Evolutionary conservation across 805 yeast genomes (phyloP).

Genomic region (Metschnikowia henanensis): DNA sequence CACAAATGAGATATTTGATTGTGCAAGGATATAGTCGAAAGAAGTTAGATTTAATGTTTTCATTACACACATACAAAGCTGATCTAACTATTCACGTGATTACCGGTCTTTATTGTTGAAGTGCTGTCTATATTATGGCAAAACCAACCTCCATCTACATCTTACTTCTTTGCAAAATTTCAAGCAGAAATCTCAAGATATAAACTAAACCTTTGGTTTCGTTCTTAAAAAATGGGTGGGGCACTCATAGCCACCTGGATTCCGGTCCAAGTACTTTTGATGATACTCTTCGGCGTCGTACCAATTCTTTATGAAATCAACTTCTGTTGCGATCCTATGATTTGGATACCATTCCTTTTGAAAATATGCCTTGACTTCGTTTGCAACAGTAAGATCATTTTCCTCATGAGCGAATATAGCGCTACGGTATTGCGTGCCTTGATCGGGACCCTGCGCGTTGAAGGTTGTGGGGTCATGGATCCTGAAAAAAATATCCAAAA

Average conservation of each 20-base stretch:
- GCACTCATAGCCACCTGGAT: conserved; percentile 88
- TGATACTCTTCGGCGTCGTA: conserved; percentile 97
- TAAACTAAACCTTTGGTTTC: conserved; percentile 42
- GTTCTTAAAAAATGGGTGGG: conserved; percentile 84
- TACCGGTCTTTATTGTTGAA: too few species aligned
- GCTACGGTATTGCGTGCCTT: conserved; percentile 88
- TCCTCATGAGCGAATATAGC: conserved; percentile 69
- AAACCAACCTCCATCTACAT: too few species aligned
- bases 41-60: too few species aligned
- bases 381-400: conserved; percentile 47
- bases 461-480: conserved; percentile 93
- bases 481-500: conserved; percentile 81
- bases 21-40: too few species aligned
- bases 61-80: too few species aligned
- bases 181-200: background rate
- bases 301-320: conserved; percentile 68
- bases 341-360: conserved; percentile 78
- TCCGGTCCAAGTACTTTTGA: conserved; percentile 74
- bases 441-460: conserved; percentile 84
- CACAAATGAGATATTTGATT: too few species aligned
- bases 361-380: conserved; percentile 47
- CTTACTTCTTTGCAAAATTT: too few species aligned
- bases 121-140: background rate
- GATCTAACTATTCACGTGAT: too few species aligned
- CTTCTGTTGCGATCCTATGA: conserved; percentile 63